A percentile compares a stretch with the other conserved stretches of the same genome.
phyloP scores from a whole-genome alignment of 192 early-diverging fungal species.

The Coemansia sp. region DNA sequence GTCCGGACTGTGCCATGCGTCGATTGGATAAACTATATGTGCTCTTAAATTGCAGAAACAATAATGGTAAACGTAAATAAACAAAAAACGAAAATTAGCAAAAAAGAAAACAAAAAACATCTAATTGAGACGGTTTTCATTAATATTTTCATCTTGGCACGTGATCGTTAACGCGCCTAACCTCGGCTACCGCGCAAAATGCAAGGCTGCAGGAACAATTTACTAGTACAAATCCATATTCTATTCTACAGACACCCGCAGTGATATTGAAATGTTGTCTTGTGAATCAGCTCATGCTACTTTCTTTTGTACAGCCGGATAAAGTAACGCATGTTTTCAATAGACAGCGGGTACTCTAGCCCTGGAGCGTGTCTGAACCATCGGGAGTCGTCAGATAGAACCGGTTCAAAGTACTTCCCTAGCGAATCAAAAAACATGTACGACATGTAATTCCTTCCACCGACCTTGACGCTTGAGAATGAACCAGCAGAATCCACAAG shows the following conservation, averaged over 20 bases:
- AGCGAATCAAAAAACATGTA: conserved; percentile 86
- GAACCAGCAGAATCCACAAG: conserved; percentile 90
- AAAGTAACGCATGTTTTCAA: conserved; percentile 95
- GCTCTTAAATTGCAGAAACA: no score
- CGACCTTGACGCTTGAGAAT: conserved; percentile 83
- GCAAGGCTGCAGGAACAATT: no score
- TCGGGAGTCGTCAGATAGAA: conserved; percentile 67
- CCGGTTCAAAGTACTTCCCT: conserved; percentile 60
- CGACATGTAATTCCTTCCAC: conserved; percentile 80
- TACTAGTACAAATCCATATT: no score
- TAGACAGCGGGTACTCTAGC: conserved; percentile 72
- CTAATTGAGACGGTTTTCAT: no score
- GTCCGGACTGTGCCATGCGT: conserved; percentile 29
- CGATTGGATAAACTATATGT: no score
- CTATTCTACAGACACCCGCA: no score
- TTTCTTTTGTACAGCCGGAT: conserved; percentile 76
- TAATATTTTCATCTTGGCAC: no score
- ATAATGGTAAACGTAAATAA: no score
- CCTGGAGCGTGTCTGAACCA: conserved; percentile 74
- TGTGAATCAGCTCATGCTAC: conserved; percentile 15
- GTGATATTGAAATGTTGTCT: background rate
- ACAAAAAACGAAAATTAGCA: no score
- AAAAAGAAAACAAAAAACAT: no score
- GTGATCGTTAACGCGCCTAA: no score
- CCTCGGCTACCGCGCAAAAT: no score